Evolutionary conservation across 179 eudicot species (phyloP).

Genomic region (Beta macrorhiza): DNA sequence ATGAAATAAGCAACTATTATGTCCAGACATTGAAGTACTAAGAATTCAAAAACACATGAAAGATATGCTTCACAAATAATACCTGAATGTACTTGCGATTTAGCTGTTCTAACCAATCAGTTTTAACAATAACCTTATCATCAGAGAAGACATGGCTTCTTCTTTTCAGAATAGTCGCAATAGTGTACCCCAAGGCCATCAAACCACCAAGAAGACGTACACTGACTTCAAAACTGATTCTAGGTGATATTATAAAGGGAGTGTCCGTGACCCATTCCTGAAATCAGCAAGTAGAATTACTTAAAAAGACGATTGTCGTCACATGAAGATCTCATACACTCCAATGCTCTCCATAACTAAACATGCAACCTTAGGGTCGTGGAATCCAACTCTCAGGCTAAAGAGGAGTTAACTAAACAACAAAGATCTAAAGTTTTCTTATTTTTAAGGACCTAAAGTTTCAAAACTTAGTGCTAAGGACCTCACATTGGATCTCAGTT

Average conservation of each 20-base stretch:
- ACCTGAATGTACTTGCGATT: conserved; percentile 91
- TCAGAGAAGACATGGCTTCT: conserved; percentile 79
- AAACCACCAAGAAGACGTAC: conserved; percentile 97
- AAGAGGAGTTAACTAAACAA: no score
- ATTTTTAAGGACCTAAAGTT: no score
- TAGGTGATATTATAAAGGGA: conserved; percentile 94
- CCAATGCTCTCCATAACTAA: neutral
- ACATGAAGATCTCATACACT: conserved; percentile 7
- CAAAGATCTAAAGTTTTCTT: no score
- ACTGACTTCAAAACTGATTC: conserved; percentile 94
- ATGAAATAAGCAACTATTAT: neutral
- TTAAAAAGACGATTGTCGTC: neutral
- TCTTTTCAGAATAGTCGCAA: conserved; percentile 85
- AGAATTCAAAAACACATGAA: neutral
- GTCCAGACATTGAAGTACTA: neutral
- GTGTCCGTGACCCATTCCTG: conserved; percentile 99
- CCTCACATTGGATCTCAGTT: no score
- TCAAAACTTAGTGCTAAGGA: no score
- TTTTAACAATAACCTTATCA: conserved; percentile 73
- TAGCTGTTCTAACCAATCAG: conserved; percentile 91
- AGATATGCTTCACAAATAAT: conserved; percentile 11
- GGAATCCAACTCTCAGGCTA: neutral
- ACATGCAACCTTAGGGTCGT: neutral
- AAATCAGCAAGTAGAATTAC: conserved; percentile 32
- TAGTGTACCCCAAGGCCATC: conserved; percentile 95